Base-by-base conservation (phyloP, 306 rosid species). In the Elaeagnus macrophylla region DNA sequence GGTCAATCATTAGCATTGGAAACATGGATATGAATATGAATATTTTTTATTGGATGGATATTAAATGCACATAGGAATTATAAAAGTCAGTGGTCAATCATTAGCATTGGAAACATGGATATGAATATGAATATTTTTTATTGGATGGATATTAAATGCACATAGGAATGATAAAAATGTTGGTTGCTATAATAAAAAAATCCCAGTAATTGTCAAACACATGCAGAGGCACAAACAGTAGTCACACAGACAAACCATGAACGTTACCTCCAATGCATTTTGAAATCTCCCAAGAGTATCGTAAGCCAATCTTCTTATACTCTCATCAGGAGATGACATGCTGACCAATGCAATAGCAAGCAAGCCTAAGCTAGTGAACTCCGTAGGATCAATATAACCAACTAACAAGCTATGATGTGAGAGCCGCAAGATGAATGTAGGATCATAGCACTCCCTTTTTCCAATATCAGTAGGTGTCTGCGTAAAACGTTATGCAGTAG, bases 341-440 rank as follows among this genome's bases (percentile, higher is more conserved):
- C 95, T 71, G 56, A 77, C 75, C 66, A 90, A 83, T 42, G 91
- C 84, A 64, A 90, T 65, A 51, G 91, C 95, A 61, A 90, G 97
- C 79, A 90, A 81, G 41, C 97, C 88, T 77, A 85, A 67, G 49
- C 80, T 65, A 66, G 94, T 88, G 72, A 86, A 79, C 69, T 90
- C 97, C 69, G 76, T 62, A 11, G 94, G 88, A 69, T 83, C 97
- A 71, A 86, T 73, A 69, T 70, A 72, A 12, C 80, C 88, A 62
- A 70, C 61, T 19, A 82, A 65, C 44, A 90, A 80, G 67, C 79
- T 67, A 65, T 81, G 76, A 66, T 83, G 65, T 35, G 97, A 78
- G 76, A 90, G 83, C 32, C 56, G 86, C 88, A 90, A 78, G 69
- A 90, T 80, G 78, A 83, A 90, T 62, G 67, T 59, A 7, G 97